phyloP scores from a whole-genome alignment of 495 filamentous ascomycete genomes.

The Daldinia grandis region DNA sequence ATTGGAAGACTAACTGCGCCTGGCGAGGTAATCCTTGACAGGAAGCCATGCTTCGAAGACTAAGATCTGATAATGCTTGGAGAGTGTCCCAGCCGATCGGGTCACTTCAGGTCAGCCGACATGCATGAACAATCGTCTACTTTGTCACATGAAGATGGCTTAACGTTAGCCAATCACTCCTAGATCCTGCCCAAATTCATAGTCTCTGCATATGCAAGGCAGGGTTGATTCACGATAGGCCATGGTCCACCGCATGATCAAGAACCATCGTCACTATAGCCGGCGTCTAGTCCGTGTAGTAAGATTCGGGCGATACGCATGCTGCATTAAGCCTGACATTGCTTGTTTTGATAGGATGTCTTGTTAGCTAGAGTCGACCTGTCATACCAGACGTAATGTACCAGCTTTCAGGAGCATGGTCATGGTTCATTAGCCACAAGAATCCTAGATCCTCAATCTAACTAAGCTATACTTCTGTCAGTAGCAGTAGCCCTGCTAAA shows the following conservation, averaged over 20 bases:
- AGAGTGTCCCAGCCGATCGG: slow-evolving; percentile 15
- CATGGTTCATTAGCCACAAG: background rate
- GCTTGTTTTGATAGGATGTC: slow-evolving; percentile 20
- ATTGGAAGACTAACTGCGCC: slow-evolving; percentile 12
- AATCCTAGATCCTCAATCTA: slow-evolving; percentile 1
- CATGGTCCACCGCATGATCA: slow-evolving; percentile 13
- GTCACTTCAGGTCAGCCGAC: slow-evolving; percentile 7
- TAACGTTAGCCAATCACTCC: slow-evolving; percentile 15
- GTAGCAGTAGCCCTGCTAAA: background rate
- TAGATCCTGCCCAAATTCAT: background rate
- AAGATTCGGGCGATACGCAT: slow-evolving; percentile 2
- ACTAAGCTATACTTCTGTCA: background rate
- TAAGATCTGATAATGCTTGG: slow-evolving; percentile 20
- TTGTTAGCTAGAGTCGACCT: slow-evolving; percentile 5
- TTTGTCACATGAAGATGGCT: slow-evolving; percentile 6
- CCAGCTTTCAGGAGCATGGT: slow-evolving; percentile 3
- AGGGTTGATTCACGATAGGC: slow-evolving; percentile 27
- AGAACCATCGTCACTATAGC: slow-evolving; percentile 4
- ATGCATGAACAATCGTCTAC: slow-evolving; percentile 14
- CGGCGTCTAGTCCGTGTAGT: background rate
- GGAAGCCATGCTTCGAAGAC: slow-evolving; percentile 2
- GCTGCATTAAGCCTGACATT: slow-evolving; percentile 19
- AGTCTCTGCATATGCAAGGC: slow-evolving; percentile 29
- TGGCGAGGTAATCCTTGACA: slow-evolving; percentile 10
- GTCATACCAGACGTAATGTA: slow-evolving; percentile 5